Percentiles rank a stretch among this genome's conserved stretches.
Evolutionary conservation across 768 basidiomycete genomes (phyloP).

Genomic region (Collybia nuda): DNA sequence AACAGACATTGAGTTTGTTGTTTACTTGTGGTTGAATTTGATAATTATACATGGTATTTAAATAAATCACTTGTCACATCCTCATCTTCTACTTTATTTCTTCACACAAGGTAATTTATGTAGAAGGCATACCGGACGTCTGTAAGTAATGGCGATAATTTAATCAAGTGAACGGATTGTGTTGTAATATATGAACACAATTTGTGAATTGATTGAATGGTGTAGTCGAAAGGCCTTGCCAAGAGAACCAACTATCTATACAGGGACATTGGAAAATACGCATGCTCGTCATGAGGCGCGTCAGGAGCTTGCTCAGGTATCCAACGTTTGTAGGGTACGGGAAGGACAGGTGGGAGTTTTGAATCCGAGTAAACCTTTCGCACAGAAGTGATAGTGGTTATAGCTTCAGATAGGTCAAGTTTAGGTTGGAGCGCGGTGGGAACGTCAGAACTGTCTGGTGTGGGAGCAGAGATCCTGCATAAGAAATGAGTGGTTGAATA

Average conservation of each 20-base stretch:
- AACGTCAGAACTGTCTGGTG: constrained; percentile 41
- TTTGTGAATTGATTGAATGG: too few species aligned
- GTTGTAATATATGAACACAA: too few species aligned
- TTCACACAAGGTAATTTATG: too few species aligned
- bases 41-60: constrained; percentile 4
- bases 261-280: constrained; percentile 84
- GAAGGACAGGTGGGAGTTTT: constrained; percentile 74
- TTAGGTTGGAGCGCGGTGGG: constrained; percentile 42
- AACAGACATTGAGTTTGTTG: constrained; percentile 42
- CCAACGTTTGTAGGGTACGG: constrained; percentile 73
- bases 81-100: neutral
- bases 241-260: constrained; percentile 39
- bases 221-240: too few species aligned
- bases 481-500: too few species aligned
- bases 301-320: constrained; percentile 65
- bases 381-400: constrained; percentile 58
- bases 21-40: constrained; percentile 41
- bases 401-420: constrained; percentile 71
- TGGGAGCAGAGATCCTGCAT: constrained; percentile 54
- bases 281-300: constrained; percentile 79
- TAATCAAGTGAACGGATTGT: too few species aligned
- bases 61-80: neutral
- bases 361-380: constrained; percentile 60
- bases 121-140: too few species aligned
- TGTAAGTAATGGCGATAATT: too few species aligned